These are phyloP conservation scores for Stenocarpella maydis DNA, from an alignment of 2,329 filamentous ascomycete genomes.

Conservation along the genomic window DNA sequence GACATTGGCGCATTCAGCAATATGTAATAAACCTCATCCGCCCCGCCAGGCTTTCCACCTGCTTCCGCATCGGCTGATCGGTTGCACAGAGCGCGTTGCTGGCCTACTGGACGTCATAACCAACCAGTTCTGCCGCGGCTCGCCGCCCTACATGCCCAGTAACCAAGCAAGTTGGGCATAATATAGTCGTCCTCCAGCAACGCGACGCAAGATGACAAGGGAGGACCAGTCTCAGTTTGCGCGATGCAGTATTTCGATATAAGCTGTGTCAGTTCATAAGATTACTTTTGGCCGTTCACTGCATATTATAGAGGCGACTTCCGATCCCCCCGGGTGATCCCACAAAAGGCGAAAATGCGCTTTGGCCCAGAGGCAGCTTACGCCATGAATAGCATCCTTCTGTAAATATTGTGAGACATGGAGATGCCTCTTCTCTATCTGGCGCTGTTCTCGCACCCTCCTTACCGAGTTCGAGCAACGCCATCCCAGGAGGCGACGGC, in stretches of 20 bases:
- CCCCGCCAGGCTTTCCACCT: not conserved
- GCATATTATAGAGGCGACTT: not conserved
- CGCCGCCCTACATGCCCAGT: not conserved
- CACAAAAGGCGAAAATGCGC: not conserved
- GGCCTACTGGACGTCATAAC: not conserved
- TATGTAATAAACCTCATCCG: not conserved
- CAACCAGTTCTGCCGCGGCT: slow-evolving; percentile 5
- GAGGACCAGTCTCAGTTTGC: not conserved
- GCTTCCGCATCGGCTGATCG: not conserved
- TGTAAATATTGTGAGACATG: slow-evolving; percentile 7
- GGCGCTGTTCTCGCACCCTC: not conserved
- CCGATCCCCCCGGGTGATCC: slow-evolving; percentile 6
- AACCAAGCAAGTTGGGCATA: too few relatives aligned
- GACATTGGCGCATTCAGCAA: not conserved
- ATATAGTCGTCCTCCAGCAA: not conserved
- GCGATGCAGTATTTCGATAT: not conserved
- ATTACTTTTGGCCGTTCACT: not conserved
- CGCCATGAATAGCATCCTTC: slow-evolving; percentile 1
- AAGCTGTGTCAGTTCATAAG: not conserved
- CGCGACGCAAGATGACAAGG: not conserved
- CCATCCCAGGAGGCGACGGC: too few relatives aligned
- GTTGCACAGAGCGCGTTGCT: not conserved
- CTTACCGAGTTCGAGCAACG: not conserved
- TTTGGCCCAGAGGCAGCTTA: not conserved
- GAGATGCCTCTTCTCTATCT: not conserved